Evolutionary conservation across 148 eudicot species (phyloP), one percentile per base, ranked within the genome.

Genomic region (Rheum nobile): DNA sequence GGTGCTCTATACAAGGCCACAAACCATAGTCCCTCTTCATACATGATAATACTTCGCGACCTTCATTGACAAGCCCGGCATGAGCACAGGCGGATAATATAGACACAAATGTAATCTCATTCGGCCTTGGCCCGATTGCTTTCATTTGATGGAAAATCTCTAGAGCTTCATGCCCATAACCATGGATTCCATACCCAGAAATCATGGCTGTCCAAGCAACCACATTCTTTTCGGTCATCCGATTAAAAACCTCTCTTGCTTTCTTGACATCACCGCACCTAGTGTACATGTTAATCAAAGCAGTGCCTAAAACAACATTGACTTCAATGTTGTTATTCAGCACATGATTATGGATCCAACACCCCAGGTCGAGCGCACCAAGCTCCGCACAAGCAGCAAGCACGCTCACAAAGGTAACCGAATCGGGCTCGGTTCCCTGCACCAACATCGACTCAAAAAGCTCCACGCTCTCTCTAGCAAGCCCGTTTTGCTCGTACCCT

Each of bases 401-500:
- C 59, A 88, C 89, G 72, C 88, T 82, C 71, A 88, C 89, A 63
- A 84, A 75, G 14, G 92, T 83, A 46, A 81, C 79, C 16, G 77
- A 75, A 78, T 86, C 88, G 8, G 84, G 84, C 42, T 65, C 82
- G 47, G 82, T 57, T 13, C 85, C 87, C 34, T 22, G 67, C 63
- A 72, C 80, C 61, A 77, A 5, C 89, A 88, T 86, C 79, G 31
- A 48, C 61, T 65, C 5, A 75, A 88, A 86, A 80, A 88, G 79
- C 75, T 80, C 83, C 71, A 88, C 70, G 29, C 84, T 85, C 54
- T 83, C 72, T 54, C 83, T 75, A 69, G 82, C 77, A 44, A 75
- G 42, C 73, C 92, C 92, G 76, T 84, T 86, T 32, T 86, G 92
- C 81, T 83, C 92, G 4, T 83, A 88, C 75, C 92, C 92, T 0